Conservation (phyloP, 1,284 basidiomycete species). For the Ustilago trichophora region DNA sequence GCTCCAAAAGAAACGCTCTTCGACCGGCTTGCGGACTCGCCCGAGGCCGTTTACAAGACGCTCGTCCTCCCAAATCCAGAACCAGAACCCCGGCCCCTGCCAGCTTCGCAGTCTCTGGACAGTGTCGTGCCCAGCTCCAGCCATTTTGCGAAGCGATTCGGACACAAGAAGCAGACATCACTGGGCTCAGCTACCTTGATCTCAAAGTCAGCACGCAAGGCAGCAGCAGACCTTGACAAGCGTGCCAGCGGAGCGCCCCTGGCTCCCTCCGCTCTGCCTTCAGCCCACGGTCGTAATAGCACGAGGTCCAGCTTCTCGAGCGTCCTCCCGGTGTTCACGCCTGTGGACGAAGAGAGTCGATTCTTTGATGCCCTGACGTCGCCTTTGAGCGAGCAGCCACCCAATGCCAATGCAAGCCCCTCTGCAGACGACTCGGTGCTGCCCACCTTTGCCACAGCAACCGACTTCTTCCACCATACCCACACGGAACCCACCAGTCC, state of each 20-base stretch:
- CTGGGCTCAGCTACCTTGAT: constrained; percentile 29
- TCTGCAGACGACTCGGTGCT: constrained; percentile 15
- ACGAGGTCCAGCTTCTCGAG: constrained; percentile 10
- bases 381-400: constrained; percentile 11
- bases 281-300: constrained; percentile 2
- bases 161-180: constrained; percentile 32
- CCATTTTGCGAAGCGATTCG: not conserved
- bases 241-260: constrained; percentile 14
- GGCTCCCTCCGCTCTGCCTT: not conserved
- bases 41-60: constrained; percentile 31
- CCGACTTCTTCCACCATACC: constrained; percentile 8
- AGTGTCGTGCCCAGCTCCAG: not conserved
- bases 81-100: not conserved
- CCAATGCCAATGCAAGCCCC: not conserved
- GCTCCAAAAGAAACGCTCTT: constrained; percentile 10
- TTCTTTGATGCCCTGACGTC: constrained; percentile 38
- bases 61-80: constrained; percentile 10
- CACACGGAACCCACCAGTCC: constrained; percentile 3
- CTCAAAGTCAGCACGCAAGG: constrained; percentile 16
- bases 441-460: constrained; percentile 21
- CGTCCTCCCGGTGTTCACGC: constrained; percentile 15
- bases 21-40: constrained; percentile 29
- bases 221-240: constrained; percentile 26
- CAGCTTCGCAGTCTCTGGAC: constrained; percentile 26
- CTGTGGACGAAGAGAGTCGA: constrained; percentile 17